A percentile compares a stretch with the other conserved stretches of the same genome.
Evolutionary conservation across 2,329 filamentous ascomycete genomes (phyloP).

Genomic region (Aspergillus neoniger): DNA sequence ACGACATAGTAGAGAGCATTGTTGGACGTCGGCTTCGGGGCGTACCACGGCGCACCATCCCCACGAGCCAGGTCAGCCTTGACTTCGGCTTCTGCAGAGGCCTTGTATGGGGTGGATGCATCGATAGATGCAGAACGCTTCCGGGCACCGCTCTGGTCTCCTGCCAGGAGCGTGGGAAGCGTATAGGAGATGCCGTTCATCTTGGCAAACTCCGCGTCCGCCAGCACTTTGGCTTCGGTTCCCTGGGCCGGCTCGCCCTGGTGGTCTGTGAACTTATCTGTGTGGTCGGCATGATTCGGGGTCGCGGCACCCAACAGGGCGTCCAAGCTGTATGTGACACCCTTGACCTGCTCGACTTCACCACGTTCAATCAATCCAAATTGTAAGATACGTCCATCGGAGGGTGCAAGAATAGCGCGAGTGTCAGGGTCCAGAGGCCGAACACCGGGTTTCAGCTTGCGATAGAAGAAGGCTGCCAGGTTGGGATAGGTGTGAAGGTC

Average conservation of each 20-base stretch:
- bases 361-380: slow-evolving; percentile 90
- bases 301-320: slow-evolving; percentile 74
- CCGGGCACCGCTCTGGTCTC: slow-evolving; percentile 50
- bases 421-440: slow-evolving; percentile 81
- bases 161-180: slow-evolving; percentile 82
- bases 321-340: slow-evolving; percentile 95
- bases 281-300: slow-evolving; percentile 44
- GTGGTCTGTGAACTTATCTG: slow-evolving; percentile 37
- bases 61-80: slow-evolving; percentile 77
- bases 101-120: slow-evolving; percentile 68
- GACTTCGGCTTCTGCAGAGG: slow-evolving; percentile 79
- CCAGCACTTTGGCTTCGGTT: slow-evolving; percentile 67
- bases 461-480: slow-evolving; percentile 95
- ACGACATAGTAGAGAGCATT: slow-evolving; percentile 86
- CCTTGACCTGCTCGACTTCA: slow-evolving; percentile 97
- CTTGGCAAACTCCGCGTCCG: slow-evolving; percentile 88
- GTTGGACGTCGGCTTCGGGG: slow-evolving; percentile 62
- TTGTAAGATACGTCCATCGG: slow-evolving; percentile 88
- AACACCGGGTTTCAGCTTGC: slow-evolving; percentile 83
- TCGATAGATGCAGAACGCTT: slow-evolving; percentile 63
- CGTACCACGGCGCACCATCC: slow-evolving; percentile 66
- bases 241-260: slow-evolving; percentile 36
- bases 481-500: slow-evolving; percentile 91
- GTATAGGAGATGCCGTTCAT: slow-evolving; percentile 97
- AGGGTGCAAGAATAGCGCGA: slow-evolving; percentile 79